A percentile compares a stretch with the other conserved stretches of the same genome.
phyloP scores from a whole-genome alignment of 2,329 filamentous ascomycete species.

The Venturia asperata region DNA sequence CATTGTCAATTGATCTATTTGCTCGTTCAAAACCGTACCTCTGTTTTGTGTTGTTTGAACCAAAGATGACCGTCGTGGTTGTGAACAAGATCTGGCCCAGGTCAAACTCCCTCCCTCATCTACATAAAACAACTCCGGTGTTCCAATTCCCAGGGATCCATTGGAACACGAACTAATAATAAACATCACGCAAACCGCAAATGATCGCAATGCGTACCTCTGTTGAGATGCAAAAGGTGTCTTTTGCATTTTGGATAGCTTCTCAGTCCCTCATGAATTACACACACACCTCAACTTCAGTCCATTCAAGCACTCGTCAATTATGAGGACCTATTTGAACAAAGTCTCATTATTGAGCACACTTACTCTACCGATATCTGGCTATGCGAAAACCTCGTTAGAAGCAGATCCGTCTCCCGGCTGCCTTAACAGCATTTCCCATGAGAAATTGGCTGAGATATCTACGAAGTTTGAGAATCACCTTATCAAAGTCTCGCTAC shows the following conservation, averaged over 20 bases:
- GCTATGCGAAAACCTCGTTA: background rate
- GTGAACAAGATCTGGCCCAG: no score
- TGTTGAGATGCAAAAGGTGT: background rate
- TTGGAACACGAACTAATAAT: conserved; percentile 1
- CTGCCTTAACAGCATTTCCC: background rate
- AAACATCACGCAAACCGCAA: background rate
- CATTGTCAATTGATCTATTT: no score
- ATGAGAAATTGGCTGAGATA: background rate
- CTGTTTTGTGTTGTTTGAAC: no score
- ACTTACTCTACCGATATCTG: background rate
- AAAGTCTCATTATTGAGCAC: background rate
- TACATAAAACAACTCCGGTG: conserved; percentile 3
- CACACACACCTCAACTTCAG: background rate
- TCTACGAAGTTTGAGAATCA: background rate
- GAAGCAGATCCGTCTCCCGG: conserved; percentile 7
- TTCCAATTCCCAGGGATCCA: background rate
- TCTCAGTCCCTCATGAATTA: background rate
- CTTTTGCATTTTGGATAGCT: background rate
- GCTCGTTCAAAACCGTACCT: no score
- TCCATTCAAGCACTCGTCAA: background rate
- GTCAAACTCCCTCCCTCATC: background rate
- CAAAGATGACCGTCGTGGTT: no score
- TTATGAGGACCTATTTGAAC: background rate
- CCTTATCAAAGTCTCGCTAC: background rate
- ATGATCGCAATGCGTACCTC: background rate